phyloP scores from a whole-genome alignment of 495 filamentous ascomycete species.

The Neurospora discreta region DNA sequence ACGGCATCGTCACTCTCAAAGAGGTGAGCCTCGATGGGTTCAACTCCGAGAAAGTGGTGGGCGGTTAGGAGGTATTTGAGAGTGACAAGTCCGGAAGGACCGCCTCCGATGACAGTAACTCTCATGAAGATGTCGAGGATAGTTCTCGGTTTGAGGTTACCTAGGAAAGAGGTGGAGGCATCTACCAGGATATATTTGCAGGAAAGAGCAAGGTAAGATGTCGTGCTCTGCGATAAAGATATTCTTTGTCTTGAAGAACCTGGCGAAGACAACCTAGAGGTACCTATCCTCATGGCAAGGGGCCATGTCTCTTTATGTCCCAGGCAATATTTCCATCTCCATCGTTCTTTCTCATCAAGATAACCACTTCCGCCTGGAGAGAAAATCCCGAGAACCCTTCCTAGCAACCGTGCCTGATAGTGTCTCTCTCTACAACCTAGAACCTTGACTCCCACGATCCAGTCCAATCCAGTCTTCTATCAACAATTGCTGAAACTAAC shows the following conservation, averaged over 20 bases:
- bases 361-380: background rate
- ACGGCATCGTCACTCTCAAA: constrained; percentile 14
- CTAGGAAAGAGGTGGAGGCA: background rate
- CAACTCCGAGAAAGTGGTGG: constrained; percentile 16
- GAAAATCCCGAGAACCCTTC: background rate
- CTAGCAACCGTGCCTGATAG: background rate
- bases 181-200: background rate
- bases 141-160: background rate
- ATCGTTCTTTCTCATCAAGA: background rate
- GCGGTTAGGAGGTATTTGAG: constrained; percentile 32
- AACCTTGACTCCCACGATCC: background rate
- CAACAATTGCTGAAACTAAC: background rate
- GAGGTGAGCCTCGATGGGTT: constrained; percentile 24
- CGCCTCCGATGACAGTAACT: constrained; percentile 34
- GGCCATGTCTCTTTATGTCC: background rate
- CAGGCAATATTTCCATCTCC: background rate
- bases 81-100: constrained; percentile 34
- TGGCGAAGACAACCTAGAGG: background rate
- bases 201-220: background rate
- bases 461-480: background rate
- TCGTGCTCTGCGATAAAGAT: background rate
- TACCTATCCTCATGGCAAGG: background rate
- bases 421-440: background rate
- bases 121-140: constrained; percentile 1
- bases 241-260: background rate